These are phyloP conservation scores for Chlamydomonas sphaeroides DNA, from an alignment of 139 green algal species.

Conservation along the genomic window DNA sequence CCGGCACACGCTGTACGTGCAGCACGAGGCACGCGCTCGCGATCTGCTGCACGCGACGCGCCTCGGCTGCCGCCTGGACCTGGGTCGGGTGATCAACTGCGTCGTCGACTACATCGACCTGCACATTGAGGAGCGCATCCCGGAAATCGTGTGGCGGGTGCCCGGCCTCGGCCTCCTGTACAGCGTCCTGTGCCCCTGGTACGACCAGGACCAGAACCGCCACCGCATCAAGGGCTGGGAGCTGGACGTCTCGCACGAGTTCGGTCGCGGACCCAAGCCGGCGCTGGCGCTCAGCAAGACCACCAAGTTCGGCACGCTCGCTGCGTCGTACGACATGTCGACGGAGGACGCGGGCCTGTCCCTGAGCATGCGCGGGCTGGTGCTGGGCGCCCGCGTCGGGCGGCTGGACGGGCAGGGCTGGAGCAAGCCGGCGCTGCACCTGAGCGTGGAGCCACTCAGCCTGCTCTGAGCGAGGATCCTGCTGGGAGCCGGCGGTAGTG, in stretches of 20 bases:
- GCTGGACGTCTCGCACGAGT: conserved; percentile 57
- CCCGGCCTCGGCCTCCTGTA: conserved; percentile 46
- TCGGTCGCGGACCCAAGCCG: conserved; percentile 18
- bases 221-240: conserved; percentile 57
- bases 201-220: conserved; percentile 57
- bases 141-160: conserved; percentile 56
- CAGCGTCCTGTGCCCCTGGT: conserved; percentile 49
- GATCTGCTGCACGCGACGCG: conserved; percentile 50
- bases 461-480: too few relatives aligned
- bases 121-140: conserved; percentile 47
- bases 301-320: conserved; percentile 25
- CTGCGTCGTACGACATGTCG: conserved; percentile 47
- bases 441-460: conserved; percentile 52
- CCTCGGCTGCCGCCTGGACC: conserved; percentile 52
- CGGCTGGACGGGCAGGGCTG: conserved; percentile 33
- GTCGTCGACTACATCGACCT: conserved; percentile 38
- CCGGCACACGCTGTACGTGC: conserved; percentile 53
- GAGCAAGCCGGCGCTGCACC: conserved; percentile 37
- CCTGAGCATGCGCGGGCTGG: conserved; percentile 25
- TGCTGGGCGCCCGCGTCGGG: conserved; percentile 24
- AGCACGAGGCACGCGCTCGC: conserved; percentile 46
- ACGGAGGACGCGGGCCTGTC: conserved; percentile 17
- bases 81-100: conserved; percentile 60
- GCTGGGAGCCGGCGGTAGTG: too few relatives aligned
- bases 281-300: conserved; percentile 57